Base-by-base conservation (phyloP, 176 grass and related monocot species). In the Aegilops sharonensis region DNA sequence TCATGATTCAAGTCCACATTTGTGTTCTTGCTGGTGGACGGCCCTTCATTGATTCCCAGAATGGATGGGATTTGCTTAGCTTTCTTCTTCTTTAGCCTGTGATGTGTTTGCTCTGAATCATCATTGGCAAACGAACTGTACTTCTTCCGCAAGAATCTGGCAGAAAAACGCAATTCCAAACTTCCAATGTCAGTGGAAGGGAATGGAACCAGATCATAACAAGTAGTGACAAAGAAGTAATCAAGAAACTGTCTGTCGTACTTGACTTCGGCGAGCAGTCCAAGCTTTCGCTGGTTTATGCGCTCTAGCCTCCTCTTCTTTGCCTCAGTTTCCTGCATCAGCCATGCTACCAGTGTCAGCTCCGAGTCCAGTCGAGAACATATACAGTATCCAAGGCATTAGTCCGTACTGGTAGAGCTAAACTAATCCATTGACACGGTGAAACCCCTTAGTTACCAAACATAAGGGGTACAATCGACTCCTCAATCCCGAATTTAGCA, bases 61-160 rank as follows among this genome's bases (percentile, higher is more conserved):
- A 24, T 64, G 21, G 68, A 87, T 11, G 50, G 83, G 29, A 71
- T 47, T 20, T 11, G 80, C 34, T 6, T 20, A 48, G 69, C 36
- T 54, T 79, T 34, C 14, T 87, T 86, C 86, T 91, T 95, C 60
- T 77, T 77, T 11, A 95, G 66, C 20, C 40, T 87, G 81, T 68
- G 87, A 10, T 77, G 80, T 1, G 11, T 72, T 64, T 67, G 74
- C 37, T 89, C 88, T 1, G 77, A 75, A 4, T 66, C 79, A 24
- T 74, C 73, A 32, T 91, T 91, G 3, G 10, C 65, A 47, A 98
- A 80, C 6, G 62, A 81, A 17, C 45, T 30, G 37, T 80, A 80
- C 64, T 90, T 98, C 79, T 71, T 92, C 81, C 61, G 77, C 78
- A 98, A 85, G 75, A 98, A 95, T 77, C 93, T 95, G 67, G n/a